These are phyloP conservation scores for Aspergillus campestris DNA, from an alignment of 495 filamentous ascomycete species.

Conservation along the genomic window DNA sequence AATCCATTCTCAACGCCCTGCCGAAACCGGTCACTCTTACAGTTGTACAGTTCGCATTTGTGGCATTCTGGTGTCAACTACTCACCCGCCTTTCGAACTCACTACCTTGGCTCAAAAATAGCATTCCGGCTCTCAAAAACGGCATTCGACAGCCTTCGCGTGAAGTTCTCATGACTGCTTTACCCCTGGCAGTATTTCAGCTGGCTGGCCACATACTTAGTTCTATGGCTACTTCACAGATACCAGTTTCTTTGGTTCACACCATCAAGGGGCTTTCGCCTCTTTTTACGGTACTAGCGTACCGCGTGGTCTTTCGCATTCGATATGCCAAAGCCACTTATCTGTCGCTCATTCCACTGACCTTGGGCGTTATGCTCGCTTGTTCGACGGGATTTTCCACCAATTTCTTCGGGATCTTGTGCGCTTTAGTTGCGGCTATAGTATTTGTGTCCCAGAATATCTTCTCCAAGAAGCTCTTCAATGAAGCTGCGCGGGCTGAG, in stretches of 20 bases:
- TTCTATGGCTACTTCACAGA: conserved; percentile 86
- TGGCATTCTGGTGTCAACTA: conserved; percentile 78
- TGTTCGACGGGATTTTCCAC: conserved; percentile 85
- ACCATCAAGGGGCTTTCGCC: conserved; percentile 99
- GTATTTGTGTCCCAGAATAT: conserved; percentile 99
- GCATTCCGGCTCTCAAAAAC: conserved; percentile 70
- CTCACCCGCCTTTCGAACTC: conserved; percentile 62
- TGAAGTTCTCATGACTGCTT: conserved; percentile 77
- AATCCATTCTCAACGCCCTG: conserved; percentile 91
- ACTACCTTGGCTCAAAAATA: conserved; percentile 57
- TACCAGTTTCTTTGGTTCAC: conserved; percentile 93
- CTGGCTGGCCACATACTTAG: conserved; percentile 88
- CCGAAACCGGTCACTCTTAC: conserved; percentile 90
- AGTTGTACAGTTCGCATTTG: conserved; percentile 89
- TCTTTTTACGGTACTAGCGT: conserved; percentile 89
- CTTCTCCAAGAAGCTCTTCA: conserved; percentile 98
- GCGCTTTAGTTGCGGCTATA: conserved; percentile 76
- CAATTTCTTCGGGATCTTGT: conserved; percentile 79
- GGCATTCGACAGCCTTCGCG: conserved; percentile 73
- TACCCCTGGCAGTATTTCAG: conserved; percentile 88
- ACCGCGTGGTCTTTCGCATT: conserved; percentile 79
- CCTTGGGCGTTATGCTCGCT: conserved; percentile 86
- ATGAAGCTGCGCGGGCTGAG: conserved; percentile 78
- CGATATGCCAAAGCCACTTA: conserved; percentile 85
- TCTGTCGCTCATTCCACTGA: conserved; percentile 85